Evolutionary conservation across 2,329 filamentous ascomycete genomes (phyloP).

Genomic region (Grosmannia penicillata): DNA sequence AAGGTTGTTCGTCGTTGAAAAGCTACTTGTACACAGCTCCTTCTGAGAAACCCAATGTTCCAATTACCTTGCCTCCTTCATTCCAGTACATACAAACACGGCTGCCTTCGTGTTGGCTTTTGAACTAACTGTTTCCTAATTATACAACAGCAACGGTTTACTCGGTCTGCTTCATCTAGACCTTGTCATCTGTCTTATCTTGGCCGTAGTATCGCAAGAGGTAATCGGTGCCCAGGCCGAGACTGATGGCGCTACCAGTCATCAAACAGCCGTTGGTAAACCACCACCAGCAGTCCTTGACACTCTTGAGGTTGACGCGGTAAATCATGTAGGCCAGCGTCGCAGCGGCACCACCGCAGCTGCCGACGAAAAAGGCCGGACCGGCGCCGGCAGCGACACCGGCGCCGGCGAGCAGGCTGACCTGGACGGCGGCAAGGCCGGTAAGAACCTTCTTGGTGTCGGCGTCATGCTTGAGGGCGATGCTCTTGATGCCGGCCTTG

Average conservation of each 20-base stretch:
- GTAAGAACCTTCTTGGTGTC: slow-evolving; percentile 64
- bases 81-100: no score
- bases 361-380: slow-evolving; percentile 52
- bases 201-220: slow-evolving; percentile 28
- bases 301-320: slow-evolving; percentile 48
- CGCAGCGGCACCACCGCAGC: slow-evolving; percentile 48
- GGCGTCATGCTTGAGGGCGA: slow-evolving; percentile 63
- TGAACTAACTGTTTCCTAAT: no score
- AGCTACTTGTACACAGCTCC: no score
- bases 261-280: slow-evolving; percentile 58
- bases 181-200: slow-evolving; percentile 5
- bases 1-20: no score
- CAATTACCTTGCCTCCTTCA: no score
- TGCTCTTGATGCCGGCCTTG: slow-evolving; percentile 79
- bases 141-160: no score
- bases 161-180: no score
- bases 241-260: slow-evolving; percentile 47
- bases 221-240: slow-evolving; percentile 46
- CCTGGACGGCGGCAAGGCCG: slow-evolving; percentile 53
- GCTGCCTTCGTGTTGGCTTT: no score
- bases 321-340: slow-evolving; percentile 53
- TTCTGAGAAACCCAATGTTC: no score
- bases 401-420: slow-evolving; percentile 54
- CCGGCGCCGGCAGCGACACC: slow-evolving; percentile 54
- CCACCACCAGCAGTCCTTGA: slow-evolving; percentile 63